Conservation (phyloP, 2,329 filamentous ascomycete genomes). For the Diplodia seriata region DNA sequence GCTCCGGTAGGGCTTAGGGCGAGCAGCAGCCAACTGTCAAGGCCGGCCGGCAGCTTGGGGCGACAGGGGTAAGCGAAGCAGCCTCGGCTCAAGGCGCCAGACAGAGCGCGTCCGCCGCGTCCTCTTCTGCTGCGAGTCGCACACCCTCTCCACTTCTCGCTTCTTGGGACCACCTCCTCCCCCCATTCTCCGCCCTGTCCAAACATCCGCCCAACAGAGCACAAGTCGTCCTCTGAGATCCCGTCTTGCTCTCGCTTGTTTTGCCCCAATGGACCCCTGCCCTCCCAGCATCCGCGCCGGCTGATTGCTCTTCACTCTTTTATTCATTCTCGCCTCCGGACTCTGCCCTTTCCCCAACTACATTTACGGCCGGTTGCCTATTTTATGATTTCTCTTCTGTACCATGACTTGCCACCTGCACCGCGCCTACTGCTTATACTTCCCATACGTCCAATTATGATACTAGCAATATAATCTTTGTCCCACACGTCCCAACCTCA, state of each 20-base stretch:
- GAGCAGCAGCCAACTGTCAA: not conserved
- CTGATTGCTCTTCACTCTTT: conserved; percentile 6
- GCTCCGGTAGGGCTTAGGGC: conserved; percentile 17
- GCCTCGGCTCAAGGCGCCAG: conserved; percentile 15
- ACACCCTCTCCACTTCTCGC: conserved; percentile 14
- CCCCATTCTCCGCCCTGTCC: not conserved
- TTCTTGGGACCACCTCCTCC: conserved; percentile 2
- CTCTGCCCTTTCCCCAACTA: not conserved
- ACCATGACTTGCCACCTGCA: conserved; percentile 6
- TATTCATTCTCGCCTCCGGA: not conserved
- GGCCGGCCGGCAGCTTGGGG: not conserved
- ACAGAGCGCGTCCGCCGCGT: conserved; percentile 1
- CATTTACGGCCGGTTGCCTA: not conserved
- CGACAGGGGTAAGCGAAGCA: conserved; percentile 24
- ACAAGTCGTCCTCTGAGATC: not conserved
- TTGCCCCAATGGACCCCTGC: not conserved
- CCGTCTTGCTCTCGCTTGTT: not conserved
- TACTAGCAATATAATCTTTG: conserved; percentile 24
- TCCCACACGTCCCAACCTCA: not conserved
- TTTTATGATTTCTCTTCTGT: not conserved
- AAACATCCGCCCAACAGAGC: not conserved
- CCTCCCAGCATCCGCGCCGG: not conserved
- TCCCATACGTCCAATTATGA: conserved; percentile 14
- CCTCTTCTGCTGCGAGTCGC: conserved; percentile 14
- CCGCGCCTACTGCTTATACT: not conserved